Evolutionary conservation across 164 flowering plant species (phyloP).

Genomic region (Cinnamomum chago): DNA sequence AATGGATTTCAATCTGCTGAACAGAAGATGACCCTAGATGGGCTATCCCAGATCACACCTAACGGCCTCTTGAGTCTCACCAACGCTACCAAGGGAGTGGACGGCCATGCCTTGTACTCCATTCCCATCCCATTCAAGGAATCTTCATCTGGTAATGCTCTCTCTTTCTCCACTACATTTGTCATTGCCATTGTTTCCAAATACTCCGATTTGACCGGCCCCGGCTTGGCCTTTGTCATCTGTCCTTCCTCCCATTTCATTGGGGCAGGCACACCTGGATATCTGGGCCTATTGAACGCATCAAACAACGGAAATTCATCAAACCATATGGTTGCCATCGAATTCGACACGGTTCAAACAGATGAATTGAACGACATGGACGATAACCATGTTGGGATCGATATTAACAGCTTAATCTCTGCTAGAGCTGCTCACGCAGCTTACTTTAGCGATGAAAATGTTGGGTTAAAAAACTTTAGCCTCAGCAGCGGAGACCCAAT

Average conservation of each 20-base stretch:
- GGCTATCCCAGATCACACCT: slow-evolving; percentile 7
- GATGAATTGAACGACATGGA: background rate
- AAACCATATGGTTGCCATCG: slow-evolving; percentile 11
- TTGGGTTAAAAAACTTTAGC: background rate
- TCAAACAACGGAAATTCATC: slow-evolving; percentile 1
- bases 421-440: background rate
- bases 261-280: background rate
- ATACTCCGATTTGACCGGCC: slow-evolving; percentile 7
- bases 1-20: background rate
- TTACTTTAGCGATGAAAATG: background rate
- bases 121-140: background rate
- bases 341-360: slow-evolving; percentile 5
- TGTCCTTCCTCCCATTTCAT: background rate
- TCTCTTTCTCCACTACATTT: slow-evolving; percentile 3
- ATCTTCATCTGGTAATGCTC: background rate
- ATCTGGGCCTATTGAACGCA: slow-evolving; percentile 11
- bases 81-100: background rate
- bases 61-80: slow-evolving; percentile 13
- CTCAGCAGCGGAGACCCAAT: slow-evolving; percentile 10
- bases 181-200: background rate
- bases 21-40: slow-evolving; percentile 1
- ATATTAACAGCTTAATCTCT: slow-evolving; percentile 5
- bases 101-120: background rate
- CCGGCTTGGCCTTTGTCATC: slow-evolving; percentile 4
- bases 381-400: slow-evolving; percentile 17